Evolutionary conservation across 176 grass and related monocot species (phyloP).

Genomic region (Alloteropsis semialata): DNA sequence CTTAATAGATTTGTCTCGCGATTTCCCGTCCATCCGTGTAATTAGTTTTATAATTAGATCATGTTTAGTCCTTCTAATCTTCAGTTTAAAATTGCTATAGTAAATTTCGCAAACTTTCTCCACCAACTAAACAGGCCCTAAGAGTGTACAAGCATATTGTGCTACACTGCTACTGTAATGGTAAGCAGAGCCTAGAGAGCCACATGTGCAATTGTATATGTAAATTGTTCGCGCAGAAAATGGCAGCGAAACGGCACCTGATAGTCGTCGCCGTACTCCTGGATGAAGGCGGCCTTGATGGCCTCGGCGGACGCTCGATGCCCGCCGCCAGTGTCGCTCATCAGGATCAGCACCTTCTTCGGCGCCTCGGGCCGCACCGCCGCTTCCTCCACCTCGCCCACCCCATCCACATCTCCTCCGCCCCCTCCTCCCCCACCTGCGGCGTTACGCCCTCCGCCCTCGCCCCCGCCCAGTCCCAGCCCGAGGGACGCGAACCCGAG

Average conservation of each 20-base stretch:
- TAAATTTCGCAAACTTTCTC: no score
- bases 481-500: constrained; percentile 76
- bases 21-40: no score
- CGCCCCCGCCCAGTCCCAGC: background rate
- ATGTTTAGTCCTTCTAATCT: no score
- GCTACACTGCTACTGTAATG: background rate
- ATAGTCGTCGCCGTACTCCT: constrained; percentile 88
- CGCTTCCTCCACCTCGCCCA: constrained; percentile 42
- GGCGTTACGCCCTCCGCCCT: background rate
- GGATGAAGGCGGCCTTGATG: constrained; percentile 75
- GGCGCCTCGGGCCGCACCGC: constrained; percentile 43
- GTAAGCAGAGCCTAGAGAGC: background rate
- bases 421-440: constrained; percentile 7
- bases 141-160: background rate
- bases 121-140: no score
- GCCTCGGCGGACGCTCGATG: constrained; percentile 94
- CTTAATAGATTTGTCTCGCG: no score
- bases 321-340: constrained; percentile 96
- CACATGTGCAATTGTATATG: background rate
- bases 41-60: no score
- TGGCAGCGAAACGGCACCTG: constrained; percentile 26
- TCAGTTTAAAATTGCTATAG: no score
- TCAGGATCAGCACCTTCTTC: constrained; percentile 92
- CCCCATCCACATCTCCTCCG: constrained; percentile 20
- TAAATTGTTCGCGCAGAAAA: background rate